These are phyloP conservation scores for Boletus tylopilopsis DNA, from an alignment of 768 basidiomycete species.

Conservation along the genomic window DNA sequence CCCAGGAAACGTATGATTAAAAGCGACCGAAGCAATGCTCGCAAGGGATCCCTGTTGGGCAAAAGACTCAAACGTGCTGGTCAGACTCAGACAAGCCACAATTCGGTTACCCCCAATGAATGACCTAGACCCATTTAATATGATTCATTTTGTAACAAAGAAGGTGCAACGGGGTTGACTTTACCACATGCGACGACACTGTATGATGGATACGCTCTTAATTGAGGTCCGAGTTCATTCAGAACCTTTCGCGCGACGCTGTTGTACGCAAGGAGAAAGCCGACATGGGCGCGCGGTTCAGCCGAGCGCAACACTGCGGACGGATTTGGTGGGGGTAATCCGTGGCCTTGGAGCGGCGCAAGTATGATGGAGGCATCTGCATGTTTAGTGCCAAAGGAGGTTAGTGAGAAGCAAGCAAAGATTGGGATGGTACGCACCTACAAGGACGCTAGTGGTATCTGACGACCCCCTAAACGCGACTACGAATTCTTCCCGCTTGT, in stretches of 20 bases:
- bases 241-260: conserved; percentile 32
- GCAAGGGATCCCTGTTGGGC: conserved; percentile 35
- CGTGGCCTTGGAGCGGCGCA: conserved; percentile 18
- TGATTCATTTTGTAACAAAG: background rate
- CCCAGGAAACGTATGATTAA: conserved; percentile 29
- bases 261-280: conserved; percentile 37
- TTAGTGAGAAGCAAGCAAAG: background rate
- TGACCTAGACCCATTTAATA: conserved; percentile 30
- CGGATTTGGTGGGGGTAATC: conserved; percentile 19
- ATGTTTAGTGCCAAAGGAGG: background rate
- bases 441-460: conserved; percentile 17
- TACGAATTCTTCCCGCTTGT: conserved; percentile 38
- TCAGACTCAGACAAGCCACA: background rate
- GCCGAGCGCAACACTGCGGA: background rate
- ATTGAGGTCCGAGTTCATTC: conserved; percentile 26
- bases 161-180: background rate
- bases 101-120: conserved; percentile 34
- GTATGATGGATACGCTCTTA: conserved; percentile 33
- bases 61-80: conserved; percentile 4
- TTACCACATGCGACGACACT: conserved; percentile 32
- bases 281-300: conserved; percentile 31
- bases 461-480: conserved; percentile 40
- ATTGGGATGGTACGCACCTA: conserved; percentile 6
- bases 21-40: conserved; percentile 34
- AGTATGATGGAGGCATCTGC: conserved; percentile 24